phyloP scores from a whole-genome alignment of 768 basidiomycete genomes.

The Solioccasus polychromus region DNA sequence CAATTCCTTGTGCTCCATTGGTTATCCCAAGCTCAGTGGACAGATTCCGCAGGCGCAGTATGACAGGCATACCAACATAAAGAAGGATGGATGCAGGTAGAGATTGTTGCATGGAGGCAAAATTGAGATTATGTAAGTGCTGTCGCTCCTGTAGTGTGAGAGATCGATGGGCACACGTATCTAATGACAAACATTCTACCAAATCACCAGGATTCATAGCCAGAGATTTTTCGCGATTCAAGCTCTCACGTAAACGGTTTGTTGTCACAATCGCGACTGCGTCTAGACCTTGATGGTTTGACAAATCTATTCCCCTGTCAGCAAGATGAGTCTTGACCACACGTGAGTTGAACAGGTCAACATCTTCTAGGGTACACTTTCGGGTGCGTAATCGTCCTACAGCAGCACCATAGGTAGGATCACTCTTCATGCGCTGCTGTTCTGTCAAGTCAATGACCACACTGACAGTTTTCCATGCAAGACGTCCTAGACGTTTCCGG shows the following conservation, averaged over 20 bases:
- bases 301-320: too few species aligned
- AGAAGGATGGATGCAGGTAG: slow-evolving; percentile 24
- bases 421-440: neutral
- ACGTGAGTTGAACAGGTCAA: neutral
- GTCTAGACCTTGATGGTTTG: too few species aligned
- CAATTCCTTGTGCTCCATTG: slow-evolving; percentile 29
- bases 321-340: too few species aligned
- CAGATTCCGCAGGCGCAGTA: slow-evolving; percentile 23
- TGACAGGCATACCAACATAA: slow-evolving; percentile 31
- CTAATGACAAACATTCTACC: neutral
- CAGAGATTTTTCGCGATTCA: slow-evolving; percentile 1
- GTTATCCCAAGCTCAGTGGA: slow-evolving; percentile 30
- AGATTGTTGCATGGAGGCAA: neutral
- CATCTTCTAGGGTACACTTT: neutral
- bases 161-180: neutral
- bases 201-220: neutral
- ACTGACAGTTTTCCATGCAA: neutral
- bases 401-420: neutral
- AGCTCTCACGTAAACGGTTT: neutral
- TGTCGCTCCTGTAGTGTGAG: neutral
- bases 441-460: neutral
- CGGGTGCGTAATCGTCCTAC: neutral
- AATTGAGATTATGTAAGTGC: neutral
- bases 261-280: neutral
- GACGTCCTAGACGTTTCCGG: neutral